A percentile compares a stretch with the other conserved stretches of the same genome.
Conservation (phyloP, 148 eudicot species). For the Chenopodium album region DNA sequence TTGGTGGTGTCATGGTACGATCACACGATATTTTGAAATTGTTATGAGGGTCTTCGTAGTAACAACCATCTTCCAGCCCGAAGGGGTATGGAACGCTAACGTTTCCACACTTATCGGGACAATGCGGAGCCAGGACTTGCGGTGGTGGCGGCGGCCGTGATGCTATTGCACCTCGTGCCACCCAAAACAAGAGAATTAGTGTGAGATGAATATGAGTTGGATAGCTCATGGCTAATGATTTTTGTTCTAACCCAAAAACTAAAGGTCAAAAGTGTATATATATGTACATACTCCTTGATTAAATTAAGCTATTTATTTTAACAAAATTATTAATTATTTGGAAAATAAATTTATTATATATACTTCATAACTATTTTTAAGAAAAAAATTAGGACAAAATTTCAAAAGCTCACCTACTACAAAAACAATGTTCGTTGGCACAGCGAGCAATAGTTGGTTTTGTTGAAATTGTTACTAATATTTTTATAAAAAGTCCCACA, state of each 20-base stretch:
- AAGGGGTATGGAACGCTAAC: constrained; percentile 9
- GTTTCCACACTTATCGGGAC: neutral
- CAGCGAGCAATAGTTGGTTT: too few relatives aligned
- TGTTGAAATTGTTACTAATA: too few relatives aligned
- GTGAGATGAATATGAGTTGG: neutral
- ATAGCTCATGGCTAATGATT: neutral
- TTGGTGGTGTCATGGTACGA: neutral
- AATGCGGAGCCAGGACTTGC: neutral
- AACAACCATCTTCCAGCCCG: constrained; percentile 7
- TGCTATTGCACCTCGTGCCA: neutral
- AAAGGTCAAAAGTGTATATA: neutral
- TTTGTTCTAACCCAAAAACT: neutral
- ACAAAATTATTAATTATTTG: too few relatives aligned
- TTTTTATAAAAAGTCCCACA: too few relatives aligned
- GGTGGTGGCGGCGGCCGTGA: neutral
- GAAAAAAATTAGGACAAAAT: neutral
- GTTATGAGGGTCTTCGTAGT: neutral
- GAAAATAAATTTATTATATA: too few relatives aligned
- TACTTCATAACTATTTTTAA: too few relatives aligned
- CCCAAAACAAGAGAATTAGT: neutral
- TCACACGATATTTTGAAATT: neutral
- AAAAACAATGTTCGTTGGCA: neutral
- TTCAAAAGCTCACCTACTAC: neutral
- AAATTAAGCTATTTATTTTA: too few relatives aligned
- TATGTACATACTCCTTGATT: neutral